These are phyloP conservation scores for Gossypium stocksii DNA, from an alignment of 345 rosid species.

Conservation along the genomic window DNA sequence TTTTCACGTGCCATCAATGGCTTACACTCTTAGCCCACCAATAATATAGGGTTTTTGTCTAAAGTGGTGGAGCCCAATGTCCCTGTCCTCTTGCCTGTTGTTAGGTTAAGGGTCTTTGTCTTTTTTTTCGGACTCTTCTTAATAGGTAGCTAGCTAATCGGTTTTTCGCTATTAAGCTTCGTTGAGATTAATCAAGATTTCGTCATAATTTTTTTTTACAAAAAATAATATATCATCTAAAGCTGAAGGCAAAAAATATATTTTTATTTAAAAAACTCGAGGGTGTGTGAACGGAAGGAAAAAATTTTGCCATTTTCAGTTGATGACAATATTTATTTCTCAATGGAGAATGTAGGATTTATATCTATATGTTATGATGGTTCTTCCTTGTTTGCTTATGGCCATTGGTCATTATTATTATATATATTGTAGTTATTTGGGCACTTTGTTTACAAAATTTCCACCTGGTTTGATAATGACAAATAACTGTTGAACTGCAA, in stretches of 20 bases:
- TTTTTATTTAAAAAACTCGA: too few species aligned
- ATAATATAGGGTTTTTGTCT: constrained; percentile 1
- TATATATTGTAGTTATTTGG: background rate
- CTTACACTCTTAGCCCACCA: background rate
- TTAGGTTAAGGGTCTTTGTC: constrained; percentile 9
- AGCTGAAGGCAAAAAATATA: too few species aligned
- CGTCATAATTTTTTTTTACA: background rate
- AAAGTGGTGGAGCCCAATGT: constrained; percentile 18
- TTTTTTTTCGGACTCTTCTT: background rate
- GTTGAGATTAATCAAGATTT: background rate
- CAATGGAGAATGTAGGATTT: constrained; percentile 1
- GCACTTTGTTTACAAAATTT: constrained; percentile 5
- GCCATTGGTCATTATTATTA: constrained; percentile 5
- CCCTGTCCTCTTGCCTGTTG: background rate
- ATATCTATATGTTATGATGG: background rate
- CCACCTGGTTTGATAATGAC: constrained; percentile 10
- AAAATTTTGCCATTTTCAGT: too few species aligned
- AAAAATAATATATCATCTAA: too few species aligned
- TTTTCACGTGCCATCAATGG: background rate
- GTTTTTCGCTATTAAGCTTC: background rate
- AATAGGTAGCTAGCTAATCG: background rate
- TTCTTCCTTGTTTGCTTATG: constrained; percentile 2
- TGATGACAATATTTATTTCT: background rate
- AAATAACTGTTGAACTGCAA: constrained; percentile 6
- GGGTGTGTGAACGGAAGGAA: too few species aligned